Evolutionary conservation across 495 filamentous ascomycete genomes (phyloP), one percentile per base, ranked within the genome.

Genomic region (Terfezia boudieri): DNA sequence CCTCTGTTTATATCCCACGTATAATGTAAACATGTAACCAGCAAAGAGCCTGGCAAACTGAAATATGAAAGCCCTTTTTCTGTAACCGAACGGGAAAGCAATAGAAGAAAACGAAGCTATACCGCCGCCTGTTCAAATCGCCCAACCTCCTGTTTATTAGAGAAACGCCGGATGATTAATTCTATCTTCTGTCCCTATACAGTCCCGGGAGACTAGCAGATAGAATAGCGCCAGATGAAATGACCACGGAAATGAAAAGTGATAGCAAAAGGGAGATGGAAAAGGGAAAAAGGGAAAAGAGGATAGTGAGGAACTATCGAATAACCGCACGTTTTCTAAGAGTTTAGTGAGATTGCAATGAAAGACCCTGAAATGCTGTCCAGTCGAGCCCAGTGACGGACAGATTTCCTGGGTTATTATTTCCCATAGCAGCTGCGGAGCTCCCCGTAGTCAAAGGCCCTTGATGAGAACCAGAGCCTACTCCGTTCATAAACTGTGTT

Each of bases 281-380:
- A 14, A 46, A 8, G 0, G 17, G 7, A 46, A 46, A 4, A 12
- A 7, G 1, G 17, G 4, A 46, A 46, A 20, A 5, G 20, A 20
- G 20, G 20, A 20, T 20, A 2, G 4, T 46, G 41, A 46, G 14
- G 8, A 20, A 46, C 4, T 46, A 20, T 46, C 8, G 20, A 2
- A 20, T 20, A 20, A 20, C 20, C 20, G 41, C 12, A 20, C 41
- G 14, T 46, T 32, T 32, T 32, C 26, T 32, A 32, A 26, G 8
- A 46, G 12, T 4, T 46, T 64, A 65, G 59, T 65, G 62, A 38
- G 62, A 65, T 50, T 61, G 58, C 14, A 65, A 53, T 46, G 62
- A 65, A 56, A 65, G 62, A 12, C 62, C 56, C 46, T 64, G 57
- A 10, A 65, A 48, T n/a, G 55, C 56, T 57, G 64, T 56, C 62